Conservation (phyloP, 2,329 filamentous ascomycete species). For the Fonsecaea nubica region DNA sequence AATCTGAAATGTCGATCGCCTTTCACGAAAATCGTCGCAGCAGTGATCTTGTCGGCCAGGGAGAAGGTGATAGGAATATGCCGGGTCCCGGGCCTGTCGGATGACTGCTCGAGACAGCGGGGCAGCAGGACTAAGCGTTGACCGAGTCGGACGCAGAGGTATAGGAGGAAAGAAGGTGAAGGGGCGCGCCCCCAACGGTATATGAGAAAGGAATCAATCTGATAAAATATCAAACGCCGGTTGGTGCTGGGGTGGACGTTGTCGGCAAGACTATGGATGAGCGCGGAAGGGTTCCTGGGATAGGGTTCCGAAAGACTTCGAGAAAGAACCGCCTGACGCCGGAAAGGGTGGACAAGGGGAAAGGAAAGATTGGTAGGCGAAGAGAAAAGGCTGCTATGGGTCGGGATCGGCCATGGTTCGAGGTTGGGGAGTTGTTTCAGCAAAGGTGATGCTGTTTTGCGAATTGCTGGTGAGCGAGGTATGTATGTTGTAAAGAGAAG, state of each 20-base stretch:
- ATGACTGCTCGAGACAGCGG: slow-evolving; percentile 2
- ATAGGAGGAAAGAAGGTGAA: neutral
- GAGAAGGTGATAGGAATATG: neutral
- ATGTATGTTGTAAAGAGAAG: neutral
- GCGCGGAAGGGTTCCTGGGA: slow-evolving; percentile 19
- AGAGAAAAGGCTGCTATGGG: slow-evolving; percentile 16
- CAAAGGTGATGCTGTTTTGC: slow-evolving; percentile 25
- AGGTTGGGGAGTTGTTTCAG: slow-evolving; percentile 11
- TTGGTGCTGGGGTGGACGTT: slow-evolving; percentile 17
- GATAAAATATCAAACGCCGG: slow-evolving; percentile 10
- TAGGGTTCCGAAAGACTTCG: slow-evolving; percentile 23
- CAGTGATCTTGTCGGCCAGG: neutral
- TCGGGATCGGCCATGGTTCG: slow-evolving; percentile 33
- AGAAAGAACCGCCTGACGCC: slow-evolving; percentile 32
- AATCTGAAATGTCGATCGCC: neutral
- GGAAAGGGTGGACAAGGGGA: slow-evolving; percentile 13
- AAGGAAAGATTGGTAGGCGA: slow-evolving; percentile 9
- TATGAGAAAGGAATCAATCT: slow-evolving; percentile 3
- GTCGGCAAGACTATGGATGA: slow-evolving; percentile 18
- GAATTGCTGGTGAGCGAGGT: neutral
- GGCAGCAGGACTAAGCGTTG: neutral
- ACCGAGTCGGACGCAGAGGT: neutral
- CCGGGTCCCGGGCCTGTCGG: neutral
- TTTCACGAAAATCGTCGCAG: neutral
- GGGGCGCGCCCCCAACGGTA: neutral